Evolutionary conservation across 2,329 filamentous ascomycete species (phyloP).

Genomic region (Calonectria fujianensis): DNA sequence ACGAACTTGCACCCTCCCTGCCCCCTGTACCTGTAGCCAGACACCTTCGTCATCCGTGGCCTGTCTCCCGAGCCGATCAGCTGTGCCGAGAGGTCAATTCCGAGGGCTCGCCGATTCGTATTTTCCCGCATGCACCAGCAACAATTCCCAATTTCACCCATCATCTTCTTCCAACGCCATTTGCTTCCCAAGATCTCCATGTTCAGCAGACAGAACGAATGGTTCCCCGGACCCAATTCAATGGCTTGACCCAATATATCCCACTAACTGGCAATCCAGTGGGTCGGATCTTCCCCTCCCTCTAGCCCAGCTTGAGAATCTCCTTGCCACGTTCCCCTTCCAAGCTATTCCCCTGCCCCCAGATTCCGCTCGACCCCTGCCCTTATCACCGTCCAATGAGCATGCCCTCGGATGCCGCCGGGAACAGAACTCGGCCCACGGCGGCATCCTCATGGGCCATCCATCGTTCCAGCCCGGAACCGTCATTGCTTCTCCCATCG

Average conservation of each 20-base stretch:
- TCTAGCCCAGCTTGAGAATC: conserved; percentile 14
- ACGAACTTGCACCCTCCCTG: not conserved
- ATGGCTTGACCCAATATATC: not conserved
- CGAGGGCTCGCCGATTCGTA: conserved; percentile 15
- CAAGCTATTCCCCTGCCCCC: conserved; percentile 29
- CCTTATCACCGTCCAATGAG: not conserved
- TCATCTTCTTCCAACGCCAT: not conserved
- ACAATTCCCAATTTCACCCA: not conserved
- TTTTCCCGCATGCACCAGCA: not conserved
- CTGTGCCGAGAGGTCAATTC: conserved; percentile 26
- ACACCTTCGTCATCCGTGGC: conserved; percentile 27
- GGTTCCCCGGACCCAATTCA: not conserved
- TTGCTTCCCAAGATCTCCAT: not conserved
- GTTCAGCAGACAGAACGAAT: not conserved
- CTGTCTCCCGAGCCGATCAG: conserved; percentile 28
- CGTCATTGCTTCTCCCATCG: not conserved
- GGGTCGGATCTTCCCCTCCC: conserved; percentile 21
- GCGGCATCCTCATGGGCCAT: conserved; percentile 23
- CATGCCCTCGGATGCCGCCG: conserved; percentile 30
- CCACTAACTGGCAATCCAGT: not conserved
- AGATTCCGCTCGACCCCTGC: conserved; percentile 25
- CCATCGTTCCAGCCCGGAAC: not conserved
- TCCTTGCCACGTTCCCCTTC: conserved; percentile 22
- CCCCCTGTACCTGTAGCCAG: conserved; percentile 1
- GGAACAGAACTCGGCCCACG: conserved; percentile 27